phyloP scores from a whole-genome alignment of 192 early-diverging fungal species.

The Phlyctochytrium arcticum region DNA sequence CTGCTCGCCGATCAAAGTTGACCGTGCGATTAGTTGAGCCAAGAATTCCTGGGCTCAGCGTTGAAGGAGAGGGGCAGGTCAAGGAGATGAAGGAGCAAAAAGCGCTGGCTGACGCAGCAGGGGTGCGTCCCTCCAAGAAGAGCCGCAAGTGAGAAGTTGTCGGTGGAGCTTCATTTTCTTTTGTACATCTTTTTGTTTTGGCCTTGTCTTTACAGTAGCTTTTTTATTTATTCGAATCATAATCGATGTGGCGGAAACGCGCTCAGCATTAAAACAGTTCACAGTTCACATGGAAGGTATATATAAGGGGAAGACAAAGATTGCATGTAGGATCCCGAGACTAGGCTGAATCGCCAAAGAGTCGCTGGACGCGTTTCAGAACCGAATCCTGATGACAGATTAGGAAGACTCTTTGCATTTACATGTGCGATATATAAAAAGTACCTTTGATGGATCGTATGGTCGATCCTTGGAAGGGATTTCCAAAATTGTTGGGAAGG shows the following conservation, averaged over 20 bases:
- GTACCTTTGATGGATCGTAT: conserved; percentile 76
- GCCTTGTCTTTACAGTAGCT: too few relatives aligned
- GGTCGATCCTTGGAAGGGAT: conserved; percentile 99
- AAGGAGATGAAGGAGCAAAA: background rate
- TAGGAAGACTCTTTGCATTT: background rate
- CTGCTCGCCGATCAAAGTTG: conserved; percentile 41
- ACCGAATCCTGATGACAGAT: conserved; percentile 48
- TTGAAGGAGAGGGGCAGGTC: background rate
- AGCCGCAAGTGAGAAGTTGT: background rate
- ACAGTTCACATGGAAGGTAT: too few relatives aligned
- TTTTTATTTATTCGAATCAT: too few relatives aligned
- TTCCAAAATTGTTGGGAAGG: conserved; percentile 96
- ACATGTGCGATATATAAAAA: background rate
- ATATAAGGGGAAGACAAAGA: too few relatives aligned
- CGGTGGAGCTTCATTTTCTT: background rate
- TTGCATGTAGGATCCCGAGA: background rate
- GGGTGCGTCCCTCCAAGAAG: background rate
- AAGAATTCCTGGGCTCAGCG: conserved; percentile 35
- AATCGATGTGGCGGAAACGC: too few relatives aligned
- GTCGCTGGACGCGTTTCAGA: conserved; percentile 46
- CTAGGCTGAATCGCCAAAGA: conserved; percentile 44
- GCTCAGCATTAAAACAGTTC: too few relatives aligned
- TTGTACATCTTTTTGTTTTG: too few relatives aligned
- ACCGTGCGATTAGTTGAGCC: conserved; percentile 48
- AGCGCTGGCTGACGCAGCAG: background rate